Evolutionary conservation across 73 alveolate species (phyloP), one percentile per base, ranked within the genome.

Genomic region (Paramecium octaurelia): DNA sequence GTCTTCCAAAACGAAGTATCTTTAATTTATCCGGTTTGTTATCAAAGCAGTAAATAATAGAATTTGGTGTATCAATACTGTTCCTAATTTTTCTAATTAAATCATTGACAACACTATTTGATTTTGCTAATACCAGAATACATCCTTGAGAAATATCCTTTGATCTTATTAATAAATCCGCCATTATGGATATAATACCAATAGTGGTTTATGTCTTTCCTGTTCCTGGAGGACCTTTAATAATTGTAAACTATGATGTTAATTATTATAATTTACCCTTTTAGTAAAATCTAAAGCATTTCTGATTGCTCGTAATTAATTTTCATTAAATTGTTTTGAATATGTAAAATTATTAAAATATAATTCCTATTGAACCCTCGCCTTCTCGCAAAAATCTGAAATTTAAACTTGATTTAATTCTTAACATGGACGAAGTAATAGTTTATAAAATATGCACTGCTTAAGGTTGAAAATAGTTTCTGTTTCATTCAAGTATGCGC

Each of bases 101-200:
- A 73, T 73, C 87, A 73, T 73, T 73, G 7, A 73, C 87, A 20
- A 73, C 87, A 14, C 36, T 73, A 73, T 73, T 73, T 36, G 87
- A 36, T 73, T 40, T 73, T 12, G 87, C 87, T 14, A 73, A n/a
- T 73, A 73, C 16, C 14, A 73, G 16, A 16, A 73, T 73, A 34
- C 14, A 8, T 73, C 59, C 87, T 23, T 73, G 5, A 12, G 31
- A 0, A 73, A 35, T 73, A 16, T 73, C 14, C 3, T 34, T 1
- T 4, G 57, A 0, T 34, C 3, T 23, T 5, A 29, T 35, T 34
- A 73, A 40, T 11, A 73, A 38, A 14, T 73, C 87, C 14, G 87
- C 36, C 27, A 73, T 36, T 36, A 40, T 73, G 16, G 58, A 8
- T 36, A 73, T 35, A 4, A 73, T 36, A 2, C 87, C 87, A 4